Evolutionary conservation across 805 yeast genomes (phyloP), one percentile per base, ranked within the genome.

Genomic region (Suhomyces xylopsoci): DNA sequence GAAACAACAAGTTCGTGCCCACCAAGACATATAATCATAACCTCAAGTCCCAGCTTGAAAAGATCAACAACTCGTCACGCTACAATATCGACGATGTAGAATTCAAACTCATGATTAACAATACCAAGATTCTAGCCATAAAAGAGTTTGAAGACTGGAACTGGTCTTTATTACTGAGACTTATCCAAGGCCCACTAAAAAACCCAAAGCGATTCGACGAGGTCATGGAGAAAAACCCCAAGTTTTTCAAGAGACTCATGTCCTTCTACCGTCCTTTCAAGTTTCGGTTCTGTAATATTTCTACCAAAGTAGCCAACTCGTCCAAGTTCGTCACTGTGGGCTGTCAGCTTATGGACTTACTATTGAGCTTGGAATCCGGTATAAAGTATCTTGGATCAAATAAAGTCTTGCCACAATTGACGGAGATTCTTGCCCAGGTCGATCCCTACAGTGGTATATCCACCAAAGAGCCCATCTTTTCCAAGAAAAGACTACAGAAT

Each of bases 211-310:
- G 90, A 47, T 76, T 94, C 43, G 96, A 90, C 30, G 98, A 93
- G 52, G 74, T 87, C 1, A 77, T 84, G 34, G 78, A 75, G 45
- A 83, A 80, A 59, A 85, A 87, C 2, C 90, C 97, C 0, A 93
- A 92, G 62, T 90, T 94, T 61, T 77, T 92, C 64, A 92, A 93
- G 63, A 73, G 97, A 51, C 66, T 94, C 24, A 67, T 92, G 60
- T 88, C 96, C 1, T 94, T 93, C 65, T 93, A 84, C 65, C 77
- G 98, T 50, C 99, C 99, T 0, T 87, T 92, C 71, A 92, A 96
- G 68, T 83, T 85, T 61, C 74, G 97, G 51, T 93, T 91, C 67
- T 69, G 75, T 46, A 68, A 67, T 24, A 56, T 71, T 8, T 56
- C 67, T 6, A 53, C 59, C 76, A 88, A 7, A 70, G 74, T 25